phyloP scores from a whole-genome alignment of 2,329 filamentous ascomycete species.

The Trichoderma sp. region DNA sequence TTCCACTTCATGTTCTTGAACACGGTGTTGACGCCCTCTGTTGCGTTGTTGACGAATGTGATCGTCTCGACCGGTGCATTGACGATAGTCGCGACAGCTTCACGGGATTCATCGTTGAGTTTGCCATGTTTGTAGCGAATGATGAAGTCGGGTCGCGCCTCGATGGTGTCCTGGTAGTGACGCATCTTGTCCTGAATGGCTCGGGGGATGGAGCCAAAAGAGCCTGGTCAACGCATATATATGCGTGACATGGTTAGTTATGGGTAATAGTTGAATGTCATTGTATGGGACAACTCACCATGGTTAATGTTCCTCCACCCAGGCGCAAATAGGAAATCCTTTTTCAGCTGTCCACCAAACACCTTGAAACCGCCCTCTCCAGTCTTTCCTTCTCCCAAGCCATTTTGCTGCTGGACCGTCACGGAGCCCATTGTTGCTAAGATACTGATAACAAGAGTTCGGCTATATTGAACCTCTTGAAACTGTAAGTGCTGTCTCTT shows the following conservation, averaged over 20 bases:
- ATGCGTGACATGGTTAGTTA: background rate
- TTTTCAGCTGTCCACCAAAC: constrained; percentile 15
- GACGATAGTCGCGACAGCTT: constrained; percentile 67
- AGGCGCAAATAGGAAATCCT: constrained; percentile 21
- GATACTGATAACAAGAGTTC: background rate
- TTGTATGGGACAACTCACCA: background rate
- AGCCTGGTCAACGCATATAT: constrained; percentile 52
- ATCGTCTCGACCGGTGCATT: constrained; percentile 65
- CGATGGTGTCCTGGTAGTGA: constrained; percentile 65
- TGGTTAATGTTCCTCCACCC: constrained; percentile 17
- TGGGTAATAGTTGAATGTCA: background rate
- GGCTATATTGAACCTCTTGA: background rate
- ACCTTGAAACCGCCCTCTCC: constrained; percentile 5
- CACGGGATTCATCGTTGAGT: constrained; percentile 53
- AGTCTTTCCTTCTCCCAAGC: background rate
- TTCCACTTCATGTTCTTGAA: constrained; percentile 34
- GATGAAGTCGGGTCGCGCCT: constrained; percentile 66
- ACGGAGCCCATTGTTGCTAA: background rate
- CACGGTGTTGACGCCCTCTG: constrained; percentile 26
- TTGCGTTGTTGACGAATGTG: constrained; percentile 75
- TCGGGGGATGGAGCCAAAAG: constrained; percentile 75
- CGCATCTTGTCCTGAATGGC: constrained; percentile 61
- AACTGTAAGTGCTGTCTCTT: background rate
- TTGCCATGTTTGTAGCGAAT: constrained; percentile 55
- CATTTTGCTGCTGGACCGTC: background rate